Conservation (phyloP, 495 filamentous ascomycete genomes). For the Podospora bellae-mahoneyi region DNA sequence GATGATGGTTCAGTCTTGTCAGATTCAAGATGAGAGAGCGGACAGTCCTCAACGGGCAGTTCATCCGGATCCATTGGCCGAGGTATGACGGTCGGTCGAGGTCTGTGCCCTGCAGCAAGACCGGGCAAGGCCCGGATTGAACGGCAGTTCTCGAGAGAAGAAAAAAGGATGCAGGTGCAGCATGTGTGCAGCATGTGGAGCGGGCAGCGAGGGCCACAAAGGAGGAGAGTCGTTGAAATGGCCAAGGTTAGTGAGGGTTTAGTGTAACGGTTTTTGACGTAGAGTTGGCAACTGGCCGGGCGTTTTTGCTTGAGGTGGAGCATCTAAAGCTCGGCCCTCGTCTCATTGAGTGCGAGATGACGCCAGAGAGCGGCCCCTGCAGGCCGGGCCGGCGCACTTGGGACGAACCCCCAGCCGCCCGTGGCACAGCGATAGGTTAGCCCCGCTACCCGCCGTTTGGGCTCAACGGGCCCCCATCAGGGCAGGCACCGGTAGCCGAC, state of each 20-base stretch:
- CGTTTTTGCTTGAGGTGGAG: neutral
- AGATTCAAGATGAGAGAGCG: neutral
- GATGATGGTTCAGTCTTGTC: neutral
- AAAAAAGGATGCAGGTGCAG: neutral
- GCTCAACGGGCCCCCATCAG: neutral
- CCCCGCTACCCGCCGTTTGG: neutral
- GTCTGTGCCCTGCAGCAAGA: neutral
- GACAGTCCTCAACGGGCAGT: neutral
- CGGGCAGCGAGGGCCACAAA: neutral
- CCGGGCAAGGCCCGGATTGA: neutral
- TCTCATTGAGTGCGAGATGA: slow-evolving; percentile 1
- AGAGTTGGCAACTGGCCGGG: neutral
- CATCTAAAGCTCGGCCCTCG: slow-evolving; percentile 1
- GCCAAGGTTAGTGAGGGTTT: neutral
- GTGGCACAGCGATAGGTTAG: slow-evolving; percentile 8
- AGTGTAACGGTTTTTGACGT: neutral
- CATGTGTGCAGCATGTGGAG: neutral
- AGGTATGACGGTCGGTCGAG: neutral
- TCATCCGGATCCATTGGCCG: neutral
- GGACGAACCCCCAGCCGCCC: neutral
- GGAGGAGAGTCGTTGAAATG: neutral
- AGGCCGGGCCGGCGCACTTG: slow-evolving; percentile 11
- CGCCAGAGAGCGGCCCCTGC: slow-evolving; percentile 16
- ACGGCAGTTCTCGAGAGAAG: neutral
- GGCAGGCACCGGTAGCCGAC: neutral